A percentile compares a stretch with the other conserved stretches of the same genome.
Evolutionary conservation across 306 rosid species (phyloP).

Genomic region (Potentilla sterilis): DNA sequence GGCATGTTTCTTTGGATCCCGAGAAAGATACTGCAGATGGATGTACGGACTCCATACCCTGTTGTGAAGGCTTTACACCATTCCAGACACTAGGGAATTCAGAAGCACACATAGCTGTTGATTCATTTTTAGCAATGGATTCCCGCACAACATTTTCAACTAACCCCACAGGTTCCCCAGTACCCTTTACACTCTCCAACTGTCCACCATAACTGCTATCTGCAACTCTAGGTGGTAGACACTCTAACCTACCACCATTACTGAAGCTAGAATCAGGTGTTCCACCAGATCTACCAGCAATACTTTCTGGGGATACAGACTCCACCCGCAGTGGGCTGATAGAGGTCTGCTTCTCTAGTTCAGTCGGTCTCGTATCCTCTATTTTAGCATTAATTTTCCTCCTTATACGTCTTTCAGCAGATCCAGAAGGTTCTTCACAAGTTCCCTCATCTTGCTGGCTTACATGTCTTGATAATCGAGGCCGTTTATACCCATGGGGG

Average conservation of each 20-base stretch:
- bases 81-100: slow-evolving; percentile 29
- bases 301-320: slow-evolving; percentile 44
- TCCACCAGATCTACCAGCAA: slow-evolving; percentile 45
- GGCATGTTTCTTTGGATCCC: slow-evolving; percentile 49
- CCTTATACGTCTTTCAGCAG: slow-evolving; percentile 58
- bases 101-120: slow-evolving; percentile 22
- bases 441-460: slow-evolving; percentile 44
- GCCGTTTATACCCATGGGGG: slow-evolving; percentile 76
- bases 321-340: slow-evolving; percentile 57
- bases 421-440: slow-evolving; percentile 50
- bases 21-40: slow-evolving; percentile 49
- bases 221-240: slow-evolving; percentile 31
- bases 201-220: slow-evolving; percentile 37
- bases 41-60: slow-evolving; percentile 29
- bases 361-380: slow-evolving; percentile 34
- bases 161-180: slow-evolving; percentile 23
- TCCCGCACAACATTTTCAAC: slow-evolving; percentile 33
- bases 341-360: slow-evolving; percentile 53
- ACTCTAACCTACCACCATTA: slow-evolving; percentile 37
- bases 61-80: slow-evolving; percentile 57
- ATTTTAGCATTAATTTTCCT: slow-evolving; percentile 62
- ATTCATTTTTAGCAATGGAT: slow-evolving; percentile 28
- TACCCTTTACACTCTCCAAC: slow-evolving; percentile 34
- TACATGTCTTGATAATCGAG: slow-evolving; percentile 50
- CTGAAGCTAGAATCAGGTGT: slow-evolving; percentile 36